A percentile compares a stretch with the other conserved stretches of the same genome.
These are phyloP conservation scores for Isabelozyma gotoi DNA, from an alignment of 805 yeast genomes.

Conservation along the genomic window DNA sequence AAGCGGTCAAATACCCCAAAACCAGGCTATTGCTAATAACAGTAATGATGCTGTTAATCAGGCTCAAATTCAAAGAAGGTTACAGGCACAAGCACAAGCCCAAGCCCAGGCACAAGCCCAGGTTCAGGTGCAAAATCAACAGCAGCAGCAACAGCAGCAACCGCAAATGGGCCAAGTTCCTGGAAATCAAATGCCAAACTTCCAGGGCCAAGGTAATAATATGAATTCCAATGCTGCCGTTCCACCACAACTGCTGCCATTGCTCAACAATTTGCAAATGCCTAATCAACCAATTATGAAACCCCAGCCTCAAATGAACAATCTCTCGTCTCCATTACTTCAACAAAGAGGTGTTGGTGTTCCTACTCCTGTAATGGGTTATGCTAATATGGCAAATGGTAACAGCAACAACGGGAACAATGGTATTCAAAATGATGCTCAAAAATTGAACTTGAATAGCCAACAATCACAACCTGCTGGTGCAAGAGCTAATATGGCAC, in stretches of 20 bases:
- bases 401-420: conserved; percentile 12
- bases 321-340: conserved; percentile 18
- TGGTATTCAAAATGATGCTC: conserved; percentile 8
- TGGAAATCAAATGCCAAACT: background rate
- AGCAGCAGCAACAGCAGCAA: conserved; percentile 7
- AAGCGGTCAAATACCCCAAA: conserved; percentile 15
- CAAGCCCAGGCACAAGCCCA: conserved; percentile 6
- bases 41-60: conserved; percentile 9
- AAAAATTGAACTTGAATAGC: conserved; percentile 10
- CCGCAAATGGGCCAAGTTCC: background rate
- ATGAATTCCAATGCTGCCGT: background rate
- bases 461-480: conserved; percentile 4
- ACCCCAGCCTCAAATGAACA: conserved; percentile 12
- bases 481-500: conserved; percentile 1
- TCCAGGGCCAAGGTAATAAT: conserved; percentile 1
- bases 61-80: conserved; percentile 12
- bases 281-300: conserved; percentile 11
- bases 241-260: conserved; percentile 15
- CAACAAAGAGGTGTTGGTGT: conserved; percentile 11
- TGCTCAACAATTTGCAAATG: conserved; percentile 12
- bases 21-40: conserved; percentile 9
- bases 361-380: conserved; percentile 1
- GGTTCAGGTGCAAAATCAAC: conserved; percentile 8
- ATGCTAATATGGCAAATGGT: background rate
- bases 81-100: conserved; percentile 11